Evolutionary conservation across 2,329 filamentous ascomycete genomes (phyloP), one percentile per base, ranked within the genome.

Genomic region (Lasiodiplodia gonubiensis): DNA sequence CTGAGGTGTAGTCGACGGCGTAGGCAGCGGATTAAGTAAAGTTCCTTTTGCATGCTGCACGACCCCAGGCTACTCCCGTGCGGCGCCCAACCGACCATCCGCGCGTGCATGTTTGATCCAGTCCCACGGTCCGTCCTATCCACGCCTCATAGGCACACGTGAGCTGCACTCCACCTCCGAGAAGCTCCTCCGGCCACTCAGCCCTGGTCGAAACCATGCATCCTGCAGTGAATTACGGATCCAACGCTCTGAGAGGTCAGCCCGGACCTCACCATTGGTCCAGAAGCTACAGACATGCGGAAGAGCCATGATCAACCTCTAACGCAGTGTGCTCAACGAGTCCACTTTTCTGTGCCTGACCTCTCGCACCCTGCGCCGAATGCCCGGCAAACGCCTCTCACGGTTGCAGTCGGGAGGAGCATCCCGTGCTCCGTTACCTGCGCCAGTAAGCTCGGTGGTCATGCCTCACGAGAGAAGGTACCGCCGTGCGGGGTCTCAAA

Each of bases 401-500:
- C 42, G 49, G 46, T 42, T 48, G 57, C 46, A 63, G 25, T 48
- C 42, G 35, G 59, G 27, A 52, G 59, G 57, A 57, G 11, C 16
- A 35, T 49, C 27, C 42, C 18, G 46, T 51, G 2, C 35, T 37
- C 59, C 59, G 59, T 63, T 63, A 63, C 42, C 42, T n/a, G 42
- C 46, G 27, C 46, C 59, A 25, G 27, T 30, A 46, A 51, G 46
- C 59, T 35, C 59, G 46, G 42, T 30, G 59, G 59, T 51, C 42
- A 51, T 27, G 59, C 59, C 59, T 63, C 59, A 51, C 42, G 46
- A 63, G 59, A 63, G 59, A 35, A 48, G 12, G 46, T 51, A 63
- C 59, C 46, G 30, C 8, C 46, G 21, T 25, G 42, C 30, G 30
- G 59, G 59, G 25, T 63, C 27, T 63, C 59, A 63, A 63, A 37